phyloP scores from a whole-genome alignment of 2,329 filamentous ascomycete genomes.

The Plectosphaerella cucumerina region DNA sequence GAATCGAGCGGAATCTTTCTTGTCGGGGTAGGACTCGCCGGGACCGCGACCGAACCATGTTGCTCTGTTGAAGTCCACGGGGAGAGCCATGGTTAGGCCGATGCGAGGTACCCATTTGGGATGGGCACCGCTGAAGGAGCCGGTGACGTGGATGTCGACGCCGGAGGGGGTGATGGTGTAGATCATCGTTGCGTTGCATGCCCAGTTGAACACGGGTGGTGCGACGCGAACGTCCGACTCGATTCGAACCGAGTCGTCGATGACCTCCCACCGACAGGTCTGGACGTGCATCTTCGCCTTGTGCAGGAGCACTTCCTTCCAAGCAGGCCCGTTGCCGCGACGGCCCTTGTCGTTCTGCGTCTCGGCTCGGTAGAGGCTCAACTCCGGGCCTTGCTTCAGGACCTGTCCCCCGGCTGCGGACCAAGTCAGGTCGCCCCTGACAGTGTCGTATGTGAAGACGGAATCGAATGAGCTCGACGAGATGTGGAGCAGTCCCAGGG shows the following conservation, averaged over 20 bases:
- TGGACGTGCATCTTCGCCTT: slow-evolving; percentile 9
- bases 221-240: slow-evolving; percentile 34
- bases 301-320: slow-evolving; percentile 6
- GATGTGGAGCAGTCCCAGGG: not conserved
- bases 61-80: slow-evolving; percentile 13
- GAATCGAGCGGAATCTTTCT: slow-evolving; percentile 38
- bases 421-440: slow-evolving; percentile 13
- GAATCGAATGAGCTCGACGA: slow-evolving; percentile 1
- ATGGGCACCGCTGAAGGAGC: slow-evolving; percentile 30
- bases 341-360: slow-evolving; percentile 12
- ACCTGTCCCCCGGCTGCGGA: slow-evolving; percentile 6
- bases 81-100: slow-evolving; percentile 38
- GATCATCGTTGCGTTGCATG: slow-evolving; percentile 22
- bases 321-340: slow-evolving; percentile 5
- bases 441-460: slow-evolving; percentile 10
- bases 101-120: slow-evolving; percentile 39
- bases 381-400: slow-evolving; percentile 11
- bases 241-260: slow-evolving; percentile 18
- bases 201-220: slow-evolving; percentile 43
- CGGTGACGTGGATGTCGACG: slow-evolving; percentile 31
- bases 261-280: slow-evolving; percentile 8
- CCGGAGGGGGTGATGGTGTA: slow-evolving; percentile 34
- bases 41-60: slow-evolving; percentile 50
- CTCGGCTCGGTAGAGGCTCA: slow-evolving; percentile 11
- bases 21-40: slow-evolving; percentile 47